These are phyloP conservation scores for Pseudocercospora fijiensis DNA, from an alignment of 2,329 filamentous ascomycete genomes.

Conservation along the genomic window DNA sequence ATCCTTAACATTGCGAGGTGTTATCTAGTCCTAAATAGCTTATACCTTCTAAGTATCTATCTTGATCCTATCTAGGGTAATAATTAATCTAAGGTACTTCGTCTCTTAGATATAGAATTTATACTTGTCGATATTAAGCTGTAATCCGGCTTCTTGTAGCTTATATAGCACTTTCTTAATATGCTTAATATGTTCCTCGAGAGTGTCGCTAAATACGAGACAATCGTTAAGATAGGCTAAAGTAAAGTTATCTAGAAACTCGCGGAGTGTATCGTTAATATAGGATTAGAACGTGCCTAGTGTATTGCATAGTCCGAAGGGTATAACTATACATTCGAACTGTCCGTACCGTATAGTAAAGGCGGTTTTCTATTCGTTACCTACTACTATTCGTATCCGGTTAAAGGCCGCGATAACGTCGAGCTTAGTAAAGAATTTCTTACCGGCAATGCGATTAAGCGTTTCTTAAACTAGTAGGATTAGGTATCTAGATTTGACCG, in stretches of 20 bases:
- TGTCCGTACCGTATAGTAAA: constrained; percentile 27
- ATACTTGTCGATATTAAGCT: constrained; percentile 9
- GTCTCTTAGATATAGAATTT: constrained; percentile 30
- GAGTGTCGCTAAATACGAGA: constrained; percentile 32
- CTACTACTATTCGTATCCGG: constrained; percentile 25
- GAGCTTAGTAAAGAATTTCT: constrained; percentile 28
- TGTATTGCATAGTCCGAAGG: constrained; percentile 30
- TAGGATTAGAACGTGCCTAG: constrained; percentile 29
- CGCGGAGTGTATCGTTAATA: constrained; percentile 31
- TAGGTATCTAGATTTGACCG: constrained; percentile 32
- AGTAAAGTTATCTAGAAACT: constrained; percentile 29
- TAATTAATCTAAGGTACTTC: constrained; percentile 31
- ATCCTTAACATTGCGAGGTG: neutral
- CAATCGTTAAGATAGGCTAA: constrained; percentile 34
- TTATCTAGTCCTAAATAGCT: neutral
- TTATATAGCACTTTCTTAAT: constrained; percentile 31
- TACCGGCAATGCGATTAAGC: constrained; percentile 22
- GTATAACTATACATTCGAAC: constrained; percentile 32
- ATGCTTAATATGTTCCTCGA: constrained; percentile 30
- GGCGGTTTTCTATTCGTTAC: constrained; percentile 28
- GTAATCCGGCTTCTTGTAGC: constrained; percentile 24
- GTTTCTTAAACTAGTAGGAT: constrained; percentile 31
- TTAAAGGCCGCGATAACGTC: constrained; percentile 32
- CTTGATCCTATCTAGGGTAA: constrained; percentile 27
- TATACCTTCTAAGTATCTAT: constrained; percentile 20